These are phyloP conservation scores for Jimgerdemannia lactiflua DNA, from an alignment of 192 early-diverging fungal species.

Conservation along the genomic window DNA sequence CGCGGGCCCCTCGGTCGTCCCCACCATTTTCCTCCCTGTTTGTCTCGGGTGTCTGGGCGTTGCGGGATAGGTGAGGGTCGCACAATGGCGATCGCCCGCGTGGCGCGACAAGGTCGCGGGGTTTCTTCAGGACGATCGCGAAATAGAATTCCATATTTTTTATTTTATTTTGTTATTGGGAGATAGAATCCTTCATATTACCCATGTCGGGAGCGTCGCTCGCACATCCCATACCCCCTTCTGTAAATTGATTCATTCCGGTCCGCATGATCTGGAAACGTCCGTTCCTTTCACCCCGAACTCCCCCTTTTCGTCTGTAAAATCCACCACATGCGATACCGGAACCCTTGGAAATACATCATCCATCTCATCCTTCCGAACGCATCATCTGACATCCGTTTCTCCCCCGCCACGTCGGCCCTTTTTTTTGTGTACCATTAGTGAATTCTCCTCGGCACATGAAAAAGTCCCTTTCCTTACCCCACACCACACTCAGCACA, in stretches of 20 bases:
- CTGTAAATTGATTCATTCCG: too few species aligned
- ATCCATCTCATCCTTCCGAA: neutral
- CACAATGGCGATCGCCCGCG: too few species aligned
- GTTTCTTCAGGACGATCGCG: too few species aligned
- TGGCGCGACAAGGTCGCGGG: too few species aligned
- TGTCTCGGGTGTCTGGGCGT: neutral
- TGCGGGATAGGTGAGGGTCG: neutral
- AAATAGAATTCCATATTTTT: too few species aligned
- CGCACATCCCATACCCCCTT: too few species aligned
- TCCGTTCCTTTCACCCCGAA: too few species aligned
- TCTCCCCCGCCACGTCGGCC: neutral
- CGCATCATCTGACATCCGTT: neutral
- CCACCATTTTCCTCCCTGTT: neutral
- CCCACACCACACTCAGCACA: neutral
- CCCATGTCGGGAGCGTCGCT: too few species aligned
- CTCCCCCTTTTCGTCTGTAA: neutral
- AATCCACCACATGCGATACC: too few species aligned
- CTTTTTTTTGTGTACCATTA: neutral
- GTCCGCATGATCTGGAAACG: too few species aligned
- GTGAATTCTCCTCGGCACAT: neutral
- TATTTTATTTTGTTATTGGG: too few species aligned
- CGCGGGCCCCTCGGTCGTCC: neutral
- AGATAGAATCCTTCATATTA: too few species aligned
- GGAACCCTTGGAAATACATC: neutral
- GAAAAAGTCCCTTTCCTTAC: neutral